Base-by-base conservation (phyloP, 2,329 filamentous ascomycete species). In the Fusarium secorum region DNA sequence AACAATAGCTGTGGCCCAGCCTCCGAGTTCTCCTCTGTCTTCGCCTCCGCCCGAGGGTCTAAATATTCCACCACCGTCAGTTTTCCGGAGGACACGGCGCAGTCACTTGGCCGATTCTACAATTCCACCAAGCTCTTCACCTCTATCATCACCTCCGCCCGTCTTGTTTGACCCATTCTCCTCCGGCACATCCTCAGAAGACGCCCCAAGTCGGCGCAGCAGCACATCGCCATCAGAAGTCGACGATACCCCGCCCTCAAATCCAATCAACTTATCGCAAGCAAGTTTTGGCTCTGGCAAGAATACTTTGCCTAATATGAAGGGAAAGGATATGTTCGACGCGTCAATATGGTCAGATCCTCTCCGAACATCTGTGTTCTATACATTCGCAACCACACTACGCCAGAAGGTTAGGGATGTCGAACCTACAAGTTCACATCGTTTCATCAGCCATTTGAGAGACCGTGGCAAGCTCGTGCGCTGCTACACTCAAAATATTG, bases 401-500 rank as follows among this genome's bases (percentile, higher is more conserved):
- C 85, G 91, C 32, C 86, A 91, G 69, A 91, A 88, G 60, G 87
- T 91, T 20, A 85, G 83, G 41, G 85, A 87, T n/a, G 89, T 91
- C 14, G 80, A 86, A 56, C 90, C 90, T 0, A 92, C 90, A 3
- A 83, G 83, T 22, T 91, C 89, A 3, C 91, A 93, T 79, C 87
- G 86, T 60, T 93, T 93, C 76, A 90, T 93, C 71, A 86, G 87
- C 45, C 87, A 89, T 36, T 83, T 93, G 9, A 85, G 90, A 46
- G 89, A 93, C 75, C 85, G 87, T 7, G 89, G 90, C 7, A 90
- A 91, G 69, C 83, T 93, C 9, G 89, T 92, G 35, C 84, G 91
- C 41, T 92, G 90, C 74, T 93, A 93, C 74, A 93, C 91, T 0
- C 91, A 93, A 72, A 93, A 93, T 70, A 93, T 93, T 70, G 91